These are phyloP conservation scores for Quercus mongolica DNA, from an alignment of 306 rosid genomes.

Conservation along the genomic window DNA sequence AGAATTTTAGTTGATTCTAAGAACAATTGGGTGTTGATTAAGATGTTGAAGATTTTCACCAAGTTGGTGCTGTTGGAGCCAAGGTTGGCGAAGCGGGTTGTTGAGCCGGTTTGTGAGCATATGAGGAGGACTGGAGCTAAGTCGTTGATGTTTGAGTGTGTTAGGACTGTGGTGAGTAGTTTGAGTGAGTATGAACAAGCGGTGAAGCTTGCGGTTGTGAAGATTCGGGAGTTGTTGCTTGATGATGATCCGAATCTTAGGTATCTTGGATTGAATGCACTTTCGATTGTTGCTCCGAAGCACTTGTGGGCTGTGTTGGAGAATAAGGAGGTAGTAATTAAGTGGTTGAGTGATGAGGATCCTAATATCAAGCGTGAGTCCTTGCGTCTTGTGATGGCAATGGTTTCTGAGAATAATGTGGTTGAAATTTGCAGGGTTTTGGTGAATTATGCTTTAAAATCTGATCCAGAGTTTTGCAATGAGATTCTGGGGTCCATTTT, in stretches of 20 bases:
- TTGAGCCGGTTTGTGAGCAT: slow-evolving; percentile 74
- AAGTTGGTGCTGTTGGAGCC: slow-evolving; percentile 75
- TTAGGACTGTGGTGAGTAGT: slow-evolving; percentile 75
- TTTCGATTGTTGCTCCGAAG: slow-evolving; percentile 44
- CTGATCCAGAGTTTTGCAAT: slow-evolving; percentile 78
- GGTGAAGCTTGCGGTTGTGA: slow-evolving; percentile 62
- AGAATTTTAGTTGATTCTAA: slow-evolving; percentile 64
- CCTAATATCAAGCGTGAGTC: slow-evolving; percentile 77
- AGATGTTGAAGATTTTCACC: slow-evolving; percentile 74
- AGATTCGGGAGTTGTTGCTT: slow-evolving; percentile 60
- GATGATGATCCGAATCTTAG: slow-evolving; percentile 87
- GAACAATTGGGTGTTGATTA: slow-evolving; percentile 90
- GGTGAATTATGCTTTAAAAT: slow-evolving; percentile 72
- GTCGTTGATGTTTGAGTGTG: slow-evolving; percentile 77
- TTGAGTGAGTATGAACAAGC: slow-evolving; percentile 64
- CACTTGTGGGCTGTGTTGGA: slow-evolving; percentile 84
- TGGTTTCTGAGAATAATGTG: slow-evolving; percentile 76
- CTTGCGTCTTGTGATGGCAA: slow-evolving; percentile 69
- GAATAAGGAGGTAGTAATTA: slow-evolving; percentile 79
- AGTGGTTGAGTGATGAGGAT: slow-evolving; percentile 79
- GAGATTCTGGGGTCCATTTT: slow-evolving; percentile 77
- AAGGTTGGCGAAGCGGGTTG: slow-evolving; percentile 70
- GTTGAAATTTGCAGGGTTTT: slow-evolving; percentile 70
- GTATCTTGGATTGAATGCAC: slow-evolving; percentile 84
- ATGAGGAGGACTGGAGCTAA: slow-evolving; percentile 68